Evolutionary conservation across 768 basidiomycete genomes (phyloP), one percentile per base, ranked within the genome.

Genomic region (Roridomyces roridus): DNA sequence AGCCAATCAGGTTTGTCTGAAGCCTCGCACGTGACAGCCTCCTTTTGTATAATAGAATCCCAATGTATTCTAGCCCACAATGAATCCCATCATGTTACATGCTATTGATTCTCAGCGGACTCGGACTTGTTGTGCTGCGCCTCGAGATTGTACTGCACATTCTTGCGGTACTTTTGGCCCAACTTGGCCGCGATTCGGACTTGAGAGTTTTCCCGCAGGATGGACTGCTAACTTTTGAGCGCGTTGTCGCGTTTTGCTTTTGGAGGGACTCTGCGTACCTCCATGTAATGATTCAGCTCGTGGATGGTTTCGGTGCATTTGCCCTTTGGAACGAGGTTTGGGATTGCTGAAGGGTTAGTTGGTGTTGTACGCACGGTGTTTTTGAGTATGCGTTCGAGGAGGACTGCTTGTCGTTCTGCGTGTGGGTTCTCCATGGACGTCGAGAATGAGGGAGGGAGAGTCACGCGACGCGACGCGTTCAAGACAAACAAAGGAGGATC

Each of bases 401-500:
- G 82, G 42, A 95, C 87, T 28, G 92, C 93, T 69, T 98, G 95
- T 39, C 91, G 82, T 72, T 96, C 94, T 46, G 92, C 92, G 65
- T 98, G 94, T 20, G 95, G 95, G 71, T 96, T 96, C 74, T 97
- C 94, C 95, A 97, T 96, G n/a, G 46, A 34, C 6, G 36, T 48
- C 10, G 29, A n/a, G 46, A 35, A 15, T n/a, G 23, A 50, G 37
- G 15, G 35, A 36, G 35, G 48, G 24, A 7, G 17, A 11, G 48
- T 50, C 48, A 50, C 48, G 35, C 35, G 36, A 8, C 20, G 34
- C 17, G 34, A 9, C 34, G 9, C 17, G 34, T n/a, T 35, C n/a
- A n/a, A n/a, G n/a, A n/a, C n/a, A n/a, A n/a, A n/a, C n/a, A n/a
- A n/a, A n/a, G n/a, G n/a, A n/a, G n/a, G n/a, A n/a, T n/a, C n/a